Percentiles rank a stretch among this genome's conserved stretches.
Conservation (phyloP, 371 early-diverging fungal species). For the Mucor velutinosus region DNA sequence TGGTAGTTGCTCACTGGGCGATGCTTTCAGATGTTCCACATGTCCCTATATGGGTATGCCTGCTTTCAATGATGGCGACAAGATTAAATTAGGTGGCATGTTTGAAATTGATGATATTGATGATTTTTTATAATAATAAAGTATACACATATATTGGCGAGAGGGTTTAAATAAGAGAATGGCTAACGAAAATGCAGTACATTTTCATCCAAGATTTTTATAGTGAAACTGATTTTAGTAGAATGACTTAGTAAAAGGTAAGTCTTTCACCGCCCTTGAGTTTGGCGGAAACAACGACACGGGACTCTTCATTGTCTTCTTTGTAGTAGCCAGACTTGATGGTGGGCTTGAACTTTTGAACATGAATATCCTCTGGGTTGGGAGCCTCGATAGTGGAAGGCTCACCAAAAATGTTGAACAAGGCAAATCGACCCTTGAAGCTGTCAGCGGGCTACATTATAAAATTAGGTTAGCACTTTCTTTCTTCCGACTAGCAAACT, state of each 20-base stretch:
- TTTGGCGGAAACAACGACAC: slow-evolving; percentile 21
- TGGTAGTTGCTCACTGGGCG: slow-evolving; percentile 96
- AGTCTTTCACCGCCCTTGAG: slow-evolving; percentile 22
- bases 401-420: slow-evolving; percentile 21
- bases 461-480: not conserved
- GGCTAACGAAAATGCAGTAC: not conserved
- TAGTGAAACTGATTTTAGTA: not conserved
- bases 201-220: not conserved
- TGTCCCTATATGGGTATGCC: slow-evolving; percentile 99
- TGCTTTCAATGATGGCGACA: slow-evolving; percentile 97
- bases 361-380: slow-evolving; percentile 36
- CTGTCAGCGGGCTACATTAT: slow-evolving; percentile 30
- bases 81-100: slow-evolving; percentile 79
- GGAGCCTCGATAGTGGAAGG: slow-evolving; percentile 28
- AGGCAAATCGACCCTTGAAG: slow-evolving; percentile 25
- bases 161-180: slow-evolving; percentile 1
- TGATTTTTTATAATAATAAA: slow-evolving; percentile 2
- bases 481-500: not conserved
- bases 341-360: slow-evolving; percentile 25
- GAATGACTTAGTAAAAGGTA: slow-evolving; percentile 8
- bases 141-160: not conserved
- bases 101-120: slow-evolving; percentile 57
- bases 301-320: slow-evolving; percentile 17
- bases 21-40: slow-evolving; percentile 98
- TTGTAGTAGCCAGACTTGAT: slow-evolving; percentile 34